Conservation (phyloP, 768 basidiomycete species). For the Kwoniella dendrophila region DNA sequence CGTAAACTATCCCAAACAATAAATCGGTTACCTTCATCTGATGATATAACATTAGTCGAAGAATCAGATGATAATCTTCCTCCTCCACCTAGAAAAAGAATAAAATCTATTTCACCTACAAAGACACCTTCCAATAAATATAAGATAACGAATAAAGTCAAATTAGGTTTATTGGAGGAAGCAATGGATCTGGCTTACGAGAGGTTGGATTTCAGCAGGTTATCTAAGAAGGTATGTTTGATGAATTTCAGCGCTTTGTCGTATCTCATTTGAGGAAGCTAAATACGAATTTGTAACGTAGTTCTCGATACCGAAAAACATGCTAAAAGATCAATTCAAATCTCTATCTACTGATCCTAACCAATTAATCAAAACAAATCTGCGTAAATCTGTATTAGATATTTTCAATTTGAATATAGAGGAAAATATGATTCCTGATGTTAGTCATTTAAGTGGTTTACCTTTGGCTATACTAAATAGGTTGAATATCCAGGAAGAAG, state of each 20-base stretch:
- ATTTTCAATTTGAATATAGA: background rate
- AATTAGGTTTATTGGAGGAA: background rate
- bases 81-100: background rate
- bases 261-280: background rate
- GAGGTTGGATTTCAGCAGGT: background rate
- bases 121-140: background rate
- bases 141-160: background rate
- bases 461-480: too few species aligned
- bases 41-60: too few species aligned
- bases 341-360: background rate
- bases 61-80: too few species aligned
- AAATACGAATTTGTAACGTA: background rate
- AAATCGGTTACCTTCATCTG: too few species aligned
- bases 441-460: background rate
- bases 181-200: background rate
- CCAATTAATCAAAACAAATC: background rate
- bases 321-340: slow-evolving; percentile 3
- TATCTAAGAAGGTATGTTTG: background rate
- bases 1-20: too few species aligned
- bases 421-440: background rate
- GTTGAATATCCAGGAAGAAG: too few species aligned
- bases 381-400: background rate
- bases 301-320: background rate
- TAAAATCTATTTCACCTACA: background rate
- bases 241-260: background rate